Evolutionary conservation across 2,329 filamentous ascomycete species (phyloP), one percentile per base, ranked within the genome.

Genomic region (Hortaea sp.): DNA sequence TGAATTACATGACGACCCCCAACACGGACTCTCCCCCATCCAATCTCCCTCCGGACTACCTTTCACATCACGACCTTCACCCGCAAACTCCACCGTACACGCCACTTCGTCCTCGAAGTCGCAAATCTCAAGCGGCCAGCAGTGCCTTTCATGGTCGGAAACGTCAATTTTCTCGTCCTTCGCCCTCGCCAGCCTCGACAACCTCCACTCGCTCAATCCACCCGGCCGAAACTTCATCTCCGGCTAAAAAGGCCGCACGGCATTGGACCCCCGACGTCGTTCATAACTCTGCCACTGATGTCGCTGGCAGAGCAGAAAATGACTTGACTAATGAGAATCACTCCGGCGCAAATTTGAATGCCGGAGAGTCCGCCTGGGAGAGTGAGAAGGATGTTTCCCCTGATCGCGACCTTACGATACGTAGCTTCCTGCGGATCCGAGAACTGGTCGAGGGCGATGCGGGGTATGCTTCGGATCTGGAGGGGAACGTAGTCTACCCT

Each of bases 381-480:
- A 20, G 20, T 20, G 20, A 20, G 20, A 20, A 20, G 20, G 20
- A 20, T 20, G 20, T 20, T 20, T 20, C 20, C 20, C 20, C 20
- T 20, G 20, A 20, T 20, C 20, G 20, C 20, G 20, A 20, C 20
- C 20, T 20, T 20, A 20, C 20, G 20, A 20, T 20, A 20, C 20
- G 20, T 20, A 20, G 20, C 20, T 20, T 20, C 20, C 20, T 20
- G 20, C 20, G 63, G 34, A 62, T 73, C 42, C 67, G 72, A 52
- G 70, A 73, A 52, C 49, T 73, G 6, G 46, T 50, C 10, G 63
- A 66, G 12, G 53, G 57, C 47, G 63, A 67, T 42, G 50, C 49
- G 5, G 64, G 59, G 29, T 68, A 67, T 46, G 63, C 66, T 41
- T 64, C 62, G 44, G 67, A 70, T 46, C 57, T 67, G 43, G 68